phyloP scores from a whole-genome alignment of 1,284 basidiomycete species.

The Hymenochaete sp. region DNA sequence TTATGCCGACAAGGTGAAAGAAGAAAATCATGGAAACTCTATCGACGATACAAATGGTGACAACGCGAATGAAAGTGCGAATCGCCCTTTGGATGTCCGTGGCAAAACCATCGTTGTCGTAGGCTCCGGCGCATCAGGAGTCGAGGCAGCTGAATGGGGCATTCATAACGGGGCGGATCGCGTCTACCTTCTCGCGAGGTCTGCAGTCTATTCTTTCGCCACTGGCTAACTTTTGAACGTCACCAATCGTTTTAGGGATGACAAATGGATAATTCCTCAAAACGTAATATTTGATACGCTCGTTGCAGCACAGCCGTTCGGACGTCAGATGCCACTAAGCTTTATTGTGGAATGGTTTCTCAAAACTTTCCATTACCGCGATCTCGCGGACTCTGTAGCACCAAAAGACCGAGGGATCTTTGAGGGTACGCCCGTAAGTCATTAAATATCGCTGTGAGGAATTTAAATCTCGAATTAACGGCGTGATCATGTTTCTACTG shows the following conservation, averaged over 20 bases:
- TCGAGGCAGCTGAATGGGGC: conserved; percentile 53
- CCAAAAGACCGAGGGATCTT: conserved; percentile 30
- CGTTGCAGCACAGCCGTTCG: conserved; percentile 51
- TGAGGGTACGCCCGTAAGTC: conserved; percentile 37
- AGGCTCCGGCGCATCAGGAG: conserved; percentile 52
- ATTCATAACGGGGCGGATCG: conserved; percentile 37
- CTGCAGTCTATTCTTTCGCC: conserved; percentile 12
- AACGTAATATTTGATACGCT: conserved; percentile 47
- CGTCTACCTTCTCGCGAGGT: conserved; percentile 39
- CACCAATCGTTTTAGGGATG: conserved; percentile 6
- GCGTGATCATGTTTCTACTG: neutral
- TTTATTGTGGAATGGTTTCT: conserved; percentile 46
- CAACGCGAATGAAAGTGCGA: conserved; percentile 46
- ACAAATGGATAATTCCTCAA: conserved; percentile 47
- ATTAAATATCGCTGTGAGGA: neutral
- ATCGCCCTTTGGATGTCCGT: conserved; percentile 32
- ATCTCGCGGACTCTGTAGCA: conserved; percentile 40
- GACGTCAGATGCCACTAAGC: conserved; percentile 44
- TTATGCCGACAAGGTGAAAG: conserved; percentile 15
- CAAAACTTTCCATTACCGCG: conserved; percentile 43
- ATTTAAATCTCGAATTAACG: neutral
- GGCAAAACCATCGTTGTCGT: conserved; percentile 46
- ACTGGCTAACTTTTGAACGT: neutral
- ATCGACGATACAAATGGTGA: conserved; percentile 29
- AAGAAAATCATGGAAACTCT: conserved; percentile 8